These are phyloP conservation scores for Fusarium torreyae DNA, from an alignment of 2,329 filamentous ascomycete species.

Conservation along the genomic window DNA sequence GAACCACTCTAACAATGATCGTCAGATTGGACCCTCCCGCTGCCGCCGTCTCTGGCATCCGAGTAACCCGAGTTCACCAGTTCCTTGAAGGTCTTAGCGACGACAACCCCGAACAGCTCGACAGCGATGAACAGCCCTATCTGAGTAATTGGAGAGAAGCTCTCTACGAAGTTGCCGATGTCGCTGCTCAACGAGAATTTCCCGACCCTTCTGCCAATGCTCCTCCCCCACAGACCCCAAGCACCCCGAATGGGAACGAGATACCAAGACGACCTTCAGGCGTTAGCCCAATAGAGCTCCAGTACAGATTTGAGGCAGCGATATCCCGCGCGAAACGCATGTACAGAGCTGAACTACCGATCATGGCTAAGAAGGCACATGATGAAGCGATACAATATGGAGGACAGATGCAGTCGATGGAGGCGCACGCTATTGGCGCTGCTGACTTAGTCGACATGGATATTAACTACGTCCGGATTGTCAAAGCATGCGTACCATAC, in stretches of 20 bases:
- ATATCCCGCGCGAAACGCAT: constrained; percentile 10
- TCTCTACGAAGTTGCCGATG: constrained; percentile 12
- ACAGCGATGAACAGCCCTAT: neutral
- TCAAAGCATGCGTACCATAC: constrained; percentile 7
- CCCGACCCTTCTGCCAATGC: neutral
- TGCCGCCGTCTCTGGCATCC: neutral
- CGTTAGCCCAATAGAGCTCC: constrained; percentile 5
- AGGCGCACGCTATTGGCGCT: neutral
- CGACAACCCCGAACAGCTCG: constrained; percentile 5
- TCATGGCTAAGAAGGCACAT: constrained; percentile 22
- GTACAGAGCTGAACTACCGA: constrained; percentile 3
- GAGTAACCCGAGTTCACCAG: neutral
- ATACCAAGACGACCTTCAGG: neutral
- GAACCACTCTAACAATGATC: neutral
- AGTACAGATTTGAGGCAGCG: constrained; percentile 14
- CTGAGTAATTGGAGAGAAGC: constrained; percentile 11
- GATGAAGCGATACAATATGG: constrained; percentile 18
- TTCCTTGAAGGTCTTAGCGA: constrained; percentile 20
- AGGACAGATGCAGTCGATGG: neutral
- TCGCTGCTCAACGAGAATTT: constrained; percentile 8
- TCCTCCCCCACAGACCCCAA: neutral
- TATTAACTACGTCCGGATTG: constrained; percentile 12
- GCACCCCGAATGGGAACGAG: neutral
- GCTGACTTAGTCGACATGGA: constrained; percentile 9
- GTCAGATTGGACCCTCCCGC: neutral